Conservation (phyloP, 306 rosid genomes). For the Corylus heterophylla region DNA sequence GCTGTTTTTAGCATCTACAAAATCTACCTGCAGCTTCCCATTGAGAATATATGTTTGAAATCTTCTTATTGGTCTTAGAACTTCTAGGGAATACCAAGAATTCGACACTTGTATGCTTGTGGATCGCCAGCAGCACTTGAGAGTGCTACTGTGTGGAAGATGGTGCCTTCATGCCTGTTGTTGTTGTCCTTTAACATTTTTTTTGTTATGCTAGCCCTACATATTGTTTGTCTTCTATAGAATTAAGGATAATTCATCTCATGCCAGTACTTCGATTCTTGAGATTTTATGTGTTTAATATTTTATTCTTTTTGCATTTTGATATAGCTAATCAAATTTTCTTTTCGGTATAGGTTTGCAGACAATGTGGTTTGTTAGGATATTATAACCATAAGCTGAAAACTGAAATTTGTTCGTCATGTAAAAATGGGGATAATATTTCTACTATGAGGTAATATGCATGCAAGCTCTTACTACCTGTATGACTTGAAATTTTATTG, state of each 20-base stretch:
- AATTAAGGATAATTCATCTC: neutral
- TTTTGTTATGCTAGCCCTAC: neutral
- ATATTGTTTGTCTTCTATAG: neutral
- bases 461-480: constrained; percentile 95
- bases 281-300: neutral
- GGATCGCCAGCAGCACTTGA: too few species aligned
- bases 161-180: too few species aligned
- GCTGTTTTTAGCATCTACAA: too few species aligned
- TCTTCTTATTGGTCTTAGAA: too few species aligned
- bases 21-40: too few species aligned
- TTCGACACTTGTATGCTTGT: too few species aligned
- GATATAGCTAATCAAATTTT: constrained; percentile 14
- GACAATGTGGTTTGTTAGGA: constrained; percentile 81
- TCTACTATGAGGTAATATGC: constrained; percentile 89
- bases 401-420: constrained; percentile 76
- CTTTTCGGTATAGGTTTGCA: constrained; percentile 59
- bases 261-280: neutral
- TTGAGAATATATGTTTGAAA: too few species aligned
- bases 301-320: neutral
- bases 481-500: constrained; percentile 19
- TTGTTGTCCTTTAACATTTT: neutral
- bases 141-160: too few species aligned
- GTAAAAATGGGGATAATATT: constrained; percentile 82
- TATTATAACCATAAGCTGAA: constrained; percentile 81
- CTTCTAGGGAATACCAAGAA: too few species aligned